A percentile compares a stretch with the other conserved stretches of the same genome.
Evolutionary conservation across 108 stramenopile species (phyloP).

Genomic region (Asterionellopsis glacialis): DNA sequence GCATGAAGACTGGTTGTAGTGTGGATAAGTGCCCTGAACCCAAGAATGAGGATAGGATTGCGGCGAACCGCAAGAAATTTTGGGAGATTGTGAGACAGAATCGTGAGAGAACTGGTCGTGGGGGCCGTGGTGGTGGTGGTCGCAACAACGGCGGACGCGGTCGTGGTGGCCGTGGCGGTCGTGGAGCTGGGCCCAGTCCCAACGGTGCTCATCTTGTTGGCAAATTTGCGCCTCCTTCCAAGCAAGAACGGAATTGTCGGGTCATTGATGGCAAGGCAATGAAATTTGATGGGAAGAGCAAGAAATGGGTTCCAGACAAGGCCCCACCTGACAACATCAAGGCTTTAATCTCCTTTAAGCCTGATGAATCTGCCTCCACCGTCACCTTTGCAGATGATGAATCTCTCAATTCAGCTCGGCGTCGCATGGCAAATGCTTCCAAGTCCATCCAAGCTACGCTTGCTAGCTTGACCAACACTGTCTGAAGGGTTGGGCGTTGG

Average conservation of each 20-base stretch:
- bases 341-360: neutral
- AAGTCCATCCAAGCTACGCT: neutral
- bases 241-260: neutral
- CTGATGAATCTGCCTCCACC: neutral
- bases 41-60: neutral
- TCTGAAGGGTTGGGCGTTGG: neutral
- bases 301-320: neutral
- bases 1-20: too few species aligned
- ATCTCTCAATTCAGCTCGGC: neutral
- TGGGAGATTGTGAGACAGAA: neutral
- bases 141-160: neutral
- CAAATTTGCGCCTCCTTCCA: conserved; percentile 3
- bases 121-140: neutral
- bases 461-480: neutral
- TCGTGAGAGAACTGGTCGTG: neutral
- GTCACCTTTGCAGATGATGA: neutral
- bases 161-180: too few species aligned
- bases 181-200: neutral
- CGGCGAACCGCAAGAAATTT: neutral
- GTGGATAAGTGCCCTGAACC: conserved; percentile 1
- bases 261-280: conserved; percentile 1
- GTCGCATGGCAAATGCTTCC: neutral
- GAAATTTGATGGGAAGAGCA: neutral
- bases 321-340: neutral
- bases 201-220: too few species aligned